Conservation (phyloP, 2,329 filamentous ascomycete genomes). For the Microcera coccophila region DNA sequence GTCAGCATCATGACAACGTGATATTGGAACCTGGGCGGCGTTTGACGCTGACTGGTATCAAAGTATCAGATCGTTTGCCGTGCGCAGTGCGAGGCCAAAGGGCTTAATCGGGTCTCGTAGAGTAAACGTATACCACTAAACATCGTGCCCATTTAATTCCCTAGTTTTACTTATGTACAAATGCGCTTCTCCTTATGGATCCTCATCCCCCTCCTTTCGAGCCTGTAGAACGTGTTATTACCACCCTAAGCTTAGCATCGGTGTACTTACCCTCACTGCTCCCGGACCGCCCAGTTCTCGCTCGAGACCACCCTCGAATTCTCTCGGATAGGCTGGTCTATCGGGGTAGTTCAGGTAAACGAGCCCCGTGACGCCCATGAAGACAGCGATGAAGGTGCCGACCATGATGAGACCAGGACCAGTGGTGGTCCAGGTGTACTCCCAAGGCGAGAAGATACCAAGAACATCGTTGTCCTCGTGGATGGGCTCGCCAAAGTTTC, state of each 20-base stretch:
- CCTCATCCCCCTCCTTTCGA: conserved; percentile 52
- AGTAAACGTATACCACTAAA: background rate
- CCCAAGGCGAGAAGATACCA: conserved; percentile 82
- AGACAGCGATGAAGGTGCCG: conserved; percentile 60
- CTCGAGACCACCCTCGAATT: conserved; percentile 69
- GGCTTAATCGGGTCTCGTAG: no score
- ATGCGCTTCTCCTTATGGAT: conserved; percentile 40
- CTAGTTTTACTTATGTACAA: conserved; percentile 36
- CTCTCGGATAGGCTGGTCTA: conserved; percentile 62
- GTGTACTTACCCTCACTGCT: conserved; percentile 59
- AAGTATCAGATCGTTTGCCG: no score
- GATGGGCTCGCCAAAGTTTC: conserved; percentile 93
- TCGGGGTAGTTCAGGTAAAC: conserved; percentile 71
- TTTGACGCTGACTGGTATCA: no score
- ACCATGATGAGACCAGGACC: conserved; percentile 67
- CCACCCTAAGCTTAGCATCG: background rate
- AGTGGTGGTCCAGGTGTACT: conserved; percentile 78
- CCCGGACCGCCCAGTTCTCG: conserved; percentile 69
- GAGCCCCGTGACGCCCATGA: conserved; percentile 62
- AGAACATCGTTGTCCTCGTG: conserved; percentile 96
- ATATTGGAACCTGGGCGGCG: no score
- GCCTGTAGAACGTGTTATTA: conserved; percentile 38
- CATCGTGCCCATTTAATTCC: conserved; percentile 5
- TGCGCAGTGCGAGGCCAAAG: no score
- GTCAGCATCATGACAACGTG: no score